Conservation (phyloP, 257 asterid species). For the Solanum chilense region DNA sequence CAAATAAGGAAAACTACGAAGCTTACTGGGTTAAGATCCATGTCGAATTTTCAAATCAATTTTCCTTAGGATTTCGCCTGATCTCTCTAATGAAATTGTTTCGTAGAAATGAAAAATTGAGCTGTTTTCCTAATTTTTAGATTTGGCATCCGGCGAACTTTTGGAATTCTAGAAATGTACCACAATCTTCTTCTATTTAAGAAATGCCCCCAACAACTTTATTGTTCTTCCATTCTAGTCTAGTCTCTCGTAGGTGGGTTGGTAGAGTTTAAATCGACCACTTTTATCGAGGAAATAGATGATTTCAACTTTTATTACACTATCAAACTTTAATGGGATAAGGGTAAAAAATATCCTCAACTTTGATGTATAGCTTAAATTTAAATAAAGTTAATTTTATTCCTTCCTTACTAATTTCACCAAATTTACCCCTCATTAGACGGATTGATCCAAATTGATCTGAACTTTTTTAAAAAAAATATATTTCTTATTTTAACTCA, state of each 20-base stretch:
- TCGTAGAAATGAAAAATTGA: background rate
- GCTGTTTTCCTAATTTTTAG: background rate
- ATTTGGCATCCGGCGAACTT: background rate
- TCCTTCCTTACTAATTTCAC: no score
- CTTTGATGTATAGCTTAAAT: no score
- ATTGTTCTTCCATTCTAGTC: background rate
- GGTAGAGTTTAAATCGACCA: background rate
- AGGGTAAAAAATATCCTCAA: no score
- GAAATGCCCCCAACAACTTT: background rate
- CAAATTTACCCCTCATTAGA: no score
- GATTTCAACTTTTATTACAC: background rate
- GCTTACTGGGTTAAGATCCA: constrained; percentile 19
- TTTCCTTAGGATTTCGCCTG: background rate
- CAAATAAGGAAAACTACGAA: background rate
- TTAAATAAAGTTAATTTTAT: no score
- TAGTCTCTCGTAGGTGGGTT: background rate
- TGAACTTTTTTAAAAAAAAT: no score
- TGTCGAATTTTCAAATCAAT: background rate
- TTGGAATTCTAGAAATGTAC: background rate
- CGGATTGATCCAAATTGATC: no score
- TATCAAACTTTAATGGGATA: background rate
- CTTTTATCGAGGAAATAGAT: background rate
- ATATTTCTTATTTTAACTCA: no score
- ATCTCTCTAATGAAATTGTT: background rate
- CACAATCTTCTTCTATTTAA: background rate